A percentile compares a stretch with the other conserved stretches of the same genome.
Evolutionary conservation across 2,329 filamentous ascomycete species (phyloP).

Genomic region (Nigrospora oryzae): DNA sequence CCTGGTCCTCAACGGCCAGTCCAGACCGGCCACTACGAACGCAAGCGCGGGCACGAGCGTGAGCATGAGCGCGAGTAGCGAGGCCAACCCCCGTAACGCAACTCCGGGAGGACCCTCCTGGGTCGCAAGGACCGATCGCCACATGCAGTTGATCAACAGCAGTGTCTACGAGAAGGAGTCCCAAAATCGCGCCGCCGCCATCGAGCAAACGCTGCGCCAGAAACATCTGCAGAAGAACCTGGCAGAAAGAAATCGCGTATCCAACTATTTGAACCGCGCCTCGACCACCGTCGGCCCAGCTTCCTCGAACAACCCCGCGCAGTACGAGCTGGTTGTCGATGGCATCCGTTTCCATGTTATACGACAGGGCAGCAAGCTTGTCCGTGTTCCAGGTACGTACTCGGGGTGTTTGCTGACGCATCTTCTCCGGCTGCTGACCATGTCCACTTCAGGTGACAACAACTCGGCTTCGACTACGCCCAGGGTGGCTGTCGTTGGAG

Average conservation of each 20-base stretch:
- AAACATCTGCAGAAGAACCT: constrained; percentile 45
- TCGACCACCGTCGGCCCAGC: constrained; percentile 12
- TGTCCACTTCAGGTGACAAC: constrained; percentile 38
- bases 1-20: constrained; percentile 20
- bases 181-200: constrained; percentile 59
- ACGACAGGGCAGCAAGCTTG: constrained; percentile 74
- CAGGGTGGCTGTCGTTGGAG: constrained; percentile 63
- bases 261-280: constrained; percentile 32
- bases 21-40: constrained; percentile 11
- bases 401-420: not conserved
- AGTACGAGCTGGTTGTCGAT: constrained; percentile 59
- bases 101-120: constrained; percentile 39
- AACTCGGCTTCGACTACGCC: constrained; percentile 61
- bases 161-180: constrained; percentile 68
- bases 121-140: constrained; percentile 66
- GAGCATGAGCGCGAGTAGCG: not conserved
- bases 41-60: not conserved
- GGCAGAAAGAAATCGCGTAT: constrained; percentile 49
- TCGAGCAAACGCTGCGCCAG: constrained; percentile 58
- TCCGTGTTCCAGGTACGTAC: constrained; percentile 60
- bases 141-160: constrained; percentile 76
- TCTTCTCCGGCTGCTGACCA: not conserved
- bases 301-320: constrained; percentile 24
- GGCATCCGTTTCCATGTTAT: constrained; percentile 67
- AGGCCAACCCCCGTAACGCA: constrained; percentile 11